Evolutionary conservation across 345 rosid genomes (phyloP), one percentile per base, ranked within the genome.

Genomic region (Brassica incana): DNA sequence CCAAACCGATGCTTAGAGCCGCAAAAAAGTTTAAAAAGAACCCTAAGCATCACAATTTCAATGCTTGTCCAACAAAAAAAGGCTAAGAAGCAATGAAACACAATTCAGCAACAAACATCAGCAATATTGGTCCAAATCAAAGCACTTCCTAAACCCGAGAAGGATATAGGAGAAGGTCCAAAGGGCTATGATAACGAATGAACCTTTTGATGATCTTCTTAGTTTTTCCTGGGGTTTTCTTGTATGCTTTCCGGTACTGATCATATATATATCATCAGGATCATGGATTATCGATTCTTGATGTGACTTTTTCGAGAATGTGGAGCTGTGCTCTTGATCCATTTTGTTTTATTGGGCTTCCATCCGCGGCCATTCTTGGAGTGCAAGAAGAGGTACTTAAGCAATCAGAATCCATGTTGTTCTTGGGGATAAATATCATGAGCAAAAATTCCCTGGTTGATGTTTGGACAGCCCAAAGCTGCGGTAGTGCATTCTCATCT

Each of bases 401-500:
- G 27, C 65, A 14, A 10, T 62, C 29, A 23, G 25, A 60, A 45
- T 33, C 27, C 65, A 43, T 5, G 64, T 69, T 68, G 86, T 86
- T 86, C 72, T 54, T 90, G 72, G 82, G 87, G 60, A 33, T 90
- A 50, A 83, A 38, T 88, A 16, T 82, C 87, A 0, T 92, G 87
- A 54, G 78, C 85, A 5, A 88, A 81, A 71, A 30, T 80, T 40
- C 67, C 71, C 0, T 89, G 92, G 67, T 66, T 75, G 58, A 75
- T 63, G n/a, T 74, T 81, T 76, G 88, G 91, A 18, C 79, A 77
- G 18, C 91, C 90, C 48, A 83, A 81, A 50, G 76, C 80, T 45
- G 90, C 91, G 7, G 86, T 83, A 77, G 66, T 73, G 90, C 92
- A 36, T 86, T 82, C 77, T 84, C 90, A 58, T 77, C 86, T 73